These are phyloP conservation scores for Metschnikowia shivogae DNA, from an alignment of 805 yeast genomes.

Conservation along the genomic window DNA sequence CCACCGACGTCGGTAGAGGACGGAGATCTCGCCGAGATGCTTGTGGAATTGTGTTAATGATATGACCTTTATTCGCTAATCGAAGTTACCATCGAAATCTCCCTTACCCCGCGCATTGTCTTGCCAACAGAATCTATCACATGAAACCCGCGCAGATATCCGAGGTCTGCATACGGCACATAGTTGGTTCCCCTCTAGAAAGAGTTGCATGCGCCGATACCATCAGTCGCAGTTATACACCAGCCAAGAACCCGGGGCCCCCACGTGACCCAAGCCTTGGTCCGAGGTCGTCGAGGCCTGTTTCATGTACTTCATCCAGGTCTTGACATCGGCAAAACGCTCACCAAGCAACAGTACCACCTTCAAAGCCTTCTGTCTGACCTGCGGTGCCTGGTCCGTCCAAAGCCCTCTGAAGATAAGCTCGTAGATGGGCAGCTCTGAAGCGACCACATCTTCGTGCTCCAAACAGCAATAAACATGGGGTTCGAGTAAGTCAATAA, in stretches of 20 bases:
- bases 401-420: conserved; percentile 15
- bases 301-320: conserved; percentile 14
- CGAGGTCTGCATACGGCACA: conserved; percentile 3
- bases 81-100: too few species aligned
- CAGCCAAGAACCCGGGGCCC: conserved; percentile 18
- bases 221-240: conserved; percentile 5
- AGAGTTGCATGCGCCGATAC: not conserved
- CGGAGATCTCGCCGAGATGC: too few species aligned
- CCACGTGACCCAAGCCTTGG: conserved; percentile 5
- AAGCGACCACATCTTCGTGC: conserved; percentile 14
- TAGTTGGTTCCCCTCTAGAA: not conserved
- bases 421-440: conserved; percentile 12
- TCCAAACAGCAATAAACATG: conserved; percentile 16
- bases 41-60: too few species aligned
- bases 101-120: not conserved
- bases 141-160: conserved; percentile 1
- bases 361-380: conserved; percentile 10
- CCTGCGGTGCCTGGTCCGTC: conserved; percentile 12
- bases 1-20: too few species aligned
- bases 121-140: not conserved
- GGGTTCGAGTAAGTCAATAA: conserved; percentile 10
- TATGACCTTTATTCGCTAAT: too few species aligned
- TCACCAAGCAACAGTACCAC: conserved; percentile 10
- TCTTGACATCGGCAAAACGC: conserved; percentile 11
- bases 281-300: conserved; percentile 8